Base-by-base conservation (phyloP, 2,329 filamentous ascomycete genomes). In the Beauveria rudraprayagi region DNA sequence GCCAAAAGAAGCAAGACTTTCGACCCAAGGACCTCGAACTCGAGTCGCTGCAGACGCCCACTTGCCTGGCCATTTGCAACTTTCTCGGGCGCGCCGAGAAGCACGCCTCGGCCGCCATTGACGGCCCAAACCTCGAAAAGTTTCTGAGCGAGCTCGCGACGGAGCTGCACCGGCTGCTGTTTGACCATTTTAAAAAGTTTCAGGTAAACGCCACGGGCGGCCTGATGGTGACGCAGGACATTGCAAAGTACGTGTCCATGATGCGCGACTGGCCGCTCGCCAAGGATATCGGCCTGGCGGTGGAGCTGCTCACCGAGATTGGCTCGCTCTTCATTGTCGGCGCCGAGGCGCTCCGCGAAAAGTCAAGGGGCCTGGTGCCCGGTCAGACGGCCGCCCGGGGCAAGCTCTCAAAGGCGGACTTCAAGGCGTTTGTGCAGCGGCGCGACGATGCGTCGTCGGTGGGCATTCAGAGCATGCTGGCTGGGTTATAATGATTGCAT, bases 251-350 rank as follows among this genome's bases (percentile, higher is more conserved):
- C 73, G 89, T 90, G 9, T 88, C 92, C 63, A 85, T 96, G 11
- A 81, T 99, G 65, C 86, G 90, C 64, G 86, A 86, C 40, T 97
- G 92, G 91, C 84, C 89, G 30, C 79, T 92, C 46, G 81, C 83
- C 58, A 87, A 86, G 67, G 85, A 89, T 46, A 84, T 86, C 54
- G 82, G 84, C 66, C 81, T 81, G 26, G 83, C 85, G 59, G 84
- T 97, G 66, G 93, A 99, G 76, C 84, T 96, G 51, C 76, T 99
- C 63, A 88, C 91, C 28, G 94, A 99, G 78, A 91, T 99, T 62
- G 93, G 92, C 11, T 97, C 92, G 70, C 77, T 99, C 58, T 99
- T 99, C 72, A 96, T 99, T 65, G 91, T 99, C 69, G 91, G 91
- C 2, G 85, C 88, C 11, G 89, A 92, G 73, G 89, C 89, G 41